Base-by-base conservation (phyloP, 2,329 filamentous ascomycete species). In the Stemphylium lycopersici region DNA sequence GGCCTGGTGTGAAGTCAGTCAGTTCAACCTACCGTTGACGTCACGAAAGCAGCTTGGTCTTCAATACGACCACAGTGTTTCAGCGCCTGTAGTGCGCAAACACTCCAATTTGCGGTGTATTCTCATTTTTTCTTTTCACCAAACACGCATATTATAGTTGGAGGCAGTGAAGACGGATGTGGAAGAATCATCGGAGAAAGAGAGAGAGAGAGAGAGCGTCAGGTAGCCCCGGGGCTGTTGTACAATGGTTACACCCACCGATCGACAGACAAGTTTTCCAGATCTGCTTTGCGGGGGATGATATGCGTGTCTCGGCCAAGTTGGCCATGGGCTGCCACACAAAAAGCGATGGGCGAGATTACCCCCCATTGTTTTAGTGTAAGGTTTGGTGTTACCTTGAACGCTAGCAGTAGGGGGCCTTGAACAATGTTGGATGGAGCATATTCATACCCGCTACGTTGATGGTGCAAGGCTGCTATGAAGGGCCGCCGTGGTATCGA, bases 241-340 rank as follows among this genome's bases (percentile, higher is more conserved):
- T 67, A 57, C 42, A 59, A 67, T 60, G 63, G 16, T 66, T 63
- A 49, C 64, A 67, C 59, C 50, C 39, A 51, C 10, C 26, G 37
- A 37, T 39, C 45, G 41, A 20, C 37, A 38, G 29, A n/a, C 6
- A 39, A 15, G 24, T 12, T 51, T 37, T 46, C 58, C 55, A 55
- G 42, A 58, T 63, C 48, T 48, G 55, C 32, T 49, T 15, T 37
- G 43, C 41, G 48, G 46, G 45, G 52, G 54, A 48, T 55, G 46
- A 39, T 12, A 42, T 45, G 34, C 24, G 51, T 59, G 59, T 62
- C 58, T 65, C 48, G 58, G 37, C 50, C 42, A 32, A 31, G 50
- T 29, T 38, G 37, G 20, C 41, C 34, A 36, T 40, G 39, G 39
- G 53, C 44, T 20, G 45, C 29, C n/a, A 43, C 37, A 26, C 40